Base-by-base conservation (phyloP, 495 filamentous ascomycete genomes). In the Aspergillus steynii region DNA sequence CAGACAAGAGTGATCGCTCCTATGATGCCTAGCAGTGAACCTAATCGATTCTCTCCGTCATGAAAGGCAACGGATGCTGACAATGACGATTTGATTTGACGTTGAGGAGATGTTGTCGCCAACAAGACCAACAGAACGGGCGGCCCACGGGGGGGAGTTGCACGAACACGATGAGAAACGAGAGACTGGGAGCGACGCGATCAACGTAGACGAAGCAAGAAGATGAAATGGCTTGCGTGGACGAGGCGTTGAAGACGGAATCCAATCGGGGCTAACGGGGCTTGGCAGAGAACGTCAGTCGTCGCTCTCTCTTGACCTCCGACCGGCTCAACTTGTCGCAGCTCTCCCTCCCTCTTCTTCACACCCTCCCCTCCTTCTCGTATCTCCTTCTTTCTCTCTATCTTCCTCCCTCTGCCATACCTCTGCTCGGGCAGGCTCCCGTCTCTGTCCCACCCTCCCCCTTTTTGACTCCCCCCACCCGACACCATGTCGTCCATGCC, bases 401-500 rank as follows among this genome's bases (percentile, higher is more conserved):
- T 42, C 9, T 42, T 42, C 31, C 37, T 15, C 7, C 14, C 9
- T 42, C 37, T 42, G 12, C 14, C 37, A 42, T 10, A 12, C 4
- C 37, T 42, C 37, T 12, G 37, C 12, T 12, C 37, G 37, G 37
- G 37, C 37, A 42, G 37, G 37, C 12, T 42, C 37, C 37, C 37
- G 37, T 55, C 53, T 32, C 28, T 53, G 32, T 59, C 4, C n/a
- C 5, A n/a, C 31, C 32, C 32, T 27, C 29, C 31, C 62, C 45
- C 29, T 58, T 55, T 46, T 27, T 15, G 25, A 25, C 5, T 32
- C 32, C 45, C 50, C 32, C 51, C 42, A 25, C 61, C 52, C 58
- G 48, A 62, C 37, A 67, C 29, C 51, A 65, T 67, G 65, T 66
- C 67, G 61, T 82, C 63, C 65, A 93, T 94, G 91, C 95, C 91